Percentiles rank a stretch among this genome's conserved stretches.
Conservation (phyloP, 2,329 filamentous ascomycete genomes). For the Beauveria sp. region DNA sequence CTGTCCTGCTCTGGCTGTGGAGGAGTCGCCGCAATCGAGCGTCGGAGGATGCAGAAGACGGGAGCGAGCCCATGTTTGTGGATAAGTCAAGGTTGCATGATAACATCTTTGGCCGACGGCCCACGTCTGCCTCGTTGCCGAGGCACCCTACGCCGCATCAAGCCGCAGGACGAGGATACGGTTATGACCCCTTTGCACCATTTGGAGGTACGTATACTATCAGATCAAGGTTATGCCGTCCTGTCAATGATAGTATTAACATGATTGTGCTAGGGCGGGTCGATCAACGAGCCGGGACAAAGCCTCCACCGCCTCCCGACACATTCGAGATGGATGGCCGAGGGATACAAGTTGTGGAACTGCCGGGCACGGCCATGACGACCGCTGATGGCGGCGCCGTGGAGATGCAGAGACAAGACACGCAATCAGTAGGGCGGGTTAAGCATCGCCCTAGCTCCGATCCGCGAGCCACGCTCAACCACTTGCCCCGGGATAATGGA, state of each 20-base stretch:
- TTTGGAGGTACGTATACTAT: conserved; percentile 32
- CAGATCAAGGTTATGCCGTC: too few species aligned
- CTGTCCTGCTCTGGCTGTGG: conserved; percentile 19
- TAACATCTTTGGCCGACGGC: conserved; percentile 4
- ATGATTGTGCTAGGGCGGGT: conserved; percentile 21
- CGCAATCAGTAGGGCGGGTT: neutral
- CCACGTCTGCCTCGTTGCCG: neutral
- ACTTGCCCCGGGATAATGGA: conserved; percentile 22
- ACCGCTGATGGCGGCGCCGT: neutral
- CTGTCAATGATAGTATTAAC: too few species aligned
- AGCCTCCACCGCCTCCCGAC: conserved; percentile 19
- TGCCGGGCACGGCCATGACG: conserved; percentile 21
- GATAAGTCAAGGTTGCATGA: conserved; percentile 6
- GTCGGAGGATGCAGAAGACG: neutral
- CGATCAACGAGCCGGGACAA: conserved; percentile 21
- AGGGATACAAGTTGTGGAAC: conserved; percentile 23
- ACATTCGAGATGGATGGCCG: conserved; percentile 33
- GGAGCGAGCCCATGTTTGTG: neutral
- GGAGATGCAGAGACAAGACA: neutral
- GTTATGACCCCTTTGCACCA: conserved; percentile 32
- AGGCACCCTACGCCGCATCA: neutral
- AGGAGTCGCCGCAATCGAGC: neutral
- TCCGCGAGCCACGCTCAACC: conserved; percentile 28
- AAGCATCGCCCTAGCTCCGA: conserved; percentile 17
- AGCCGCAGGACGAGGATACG: neutral